phyloP scores from a whole-genome alignment of 2,329 filamentous ascomycete genomes.

The Zasmidium citrigriseum region DNA sequence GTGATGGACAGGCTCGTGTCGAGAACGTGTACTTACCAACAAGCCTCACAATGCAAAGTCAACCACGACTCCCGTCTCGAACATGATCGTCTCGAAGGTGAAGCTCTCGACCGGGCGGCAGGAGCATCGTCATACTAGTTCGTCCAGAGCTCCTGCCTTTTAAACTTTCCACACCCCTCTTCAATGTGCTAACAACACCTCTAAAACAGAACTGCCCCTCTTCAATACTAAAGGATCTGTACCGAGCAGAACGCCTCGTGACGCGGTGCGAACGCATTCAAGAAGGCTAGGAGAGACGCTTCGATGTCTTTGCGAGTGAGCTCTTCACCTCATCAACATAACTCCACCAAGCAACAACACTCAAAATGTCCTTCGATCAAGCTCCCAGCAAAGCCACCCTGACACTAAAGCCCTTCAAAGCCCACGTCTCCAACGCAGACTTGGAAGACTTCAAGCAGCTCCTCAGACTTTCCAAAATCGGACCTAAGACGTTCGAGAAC shows the following conservation, averaged over 20 bases:
- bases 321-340: neutral
- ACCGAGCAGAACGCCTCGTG: neutral
- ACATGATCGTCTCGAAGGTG: too few relatives aligned
- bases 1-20: neutral
- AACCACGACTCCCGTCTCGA: neutral
- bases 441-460: conserved; percentile 30
- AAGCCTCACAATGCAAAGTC: neutral
- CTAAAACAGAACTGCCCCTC: neutral
- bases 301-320: neutral
- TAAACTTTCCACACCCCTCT: neutral
- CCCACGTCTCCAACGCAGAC: conserved; percentile 26
- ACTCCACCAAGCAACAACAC: conserved; percentile 7
- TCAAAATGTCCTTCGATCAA: conserved; percentile 29
- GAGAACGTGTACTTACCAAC: neutral
- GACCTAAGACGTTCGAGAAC: conserved; percentile 53
- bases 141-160: neutral
- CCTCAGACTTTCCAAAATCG: conserved; percentile 49
- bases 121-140: neutral
- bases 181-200: neutral
- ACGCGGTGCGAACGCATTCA: neutral
- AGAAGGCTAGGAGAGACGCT: neutral
- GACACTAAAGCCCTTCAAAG: conserved; percentile 43
- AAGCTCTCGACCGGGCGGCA: neutral
- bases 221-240: neutral
- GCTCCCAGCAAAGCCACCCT: conserved; percentile 39